Base-by-base conservation (phyloP, 208 protist species). In the Leishmania tropica region DNA sequence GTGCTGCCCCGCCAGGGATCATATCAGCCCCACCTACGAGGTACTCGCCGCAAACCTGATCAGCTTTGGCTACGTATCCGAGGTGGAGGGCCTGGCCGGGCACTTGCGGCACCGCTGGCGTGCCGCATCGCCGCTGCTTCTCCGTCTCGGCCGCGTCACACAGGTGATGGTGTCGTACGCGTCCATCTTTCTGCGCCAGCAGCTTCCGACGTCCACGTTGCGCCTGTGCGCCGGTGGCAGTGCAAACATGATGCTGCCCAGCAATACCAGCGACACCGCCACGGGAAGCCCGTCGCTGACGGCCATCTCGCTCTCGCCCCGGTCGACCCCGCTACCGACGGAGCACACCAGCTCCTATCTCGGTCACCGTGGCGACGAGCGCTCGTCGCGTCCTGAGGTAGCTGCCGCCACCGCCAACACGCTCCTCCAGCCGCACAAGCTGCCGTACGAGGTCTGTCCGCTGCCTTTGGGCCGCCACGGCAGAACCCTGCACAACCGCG, bases 131-230 rank as follows among this genome's bases (percentile, higher is more conserved):
- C 83, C 83, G 53, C 83, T 85, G 47, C 70, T 85, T 21, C 62
- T 72, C 3, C 83, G 83, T 5, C 73, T 85, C 1, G 74, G 76
- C 40, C 83, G 83, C 21, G 83, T 85, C 19, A 76, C 75, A n/a
- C 83, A 85, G 83, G 83, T 85, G 58, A 82, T 85, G 83, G 75
- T 85, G 74, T 82, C 83, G 13, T 85, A 85, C 78, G 78, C 73
- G 1, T 64, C 78, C 2, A 67, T 81, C 51, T 85, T 85, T 42
- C 53, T 85, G 31, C 77, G 37, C 17, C 83, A 85, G 78, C 83
- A 82, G 74, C 64, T 82, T 11, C 62, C 64, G 24, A 35, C 37
- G 19, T 72, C 76, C 5, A 68, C 40, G 54, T 10, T 78, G 54
- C 56, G 40, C 53, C n/a, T 48, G 53, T 78, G 74, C 74, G 37